A percentile compares a stretch with the other conserved stretches of the same genome.
These are phyloP conservation scores for Alnus rubra DNA, from an alignment of 306 rosid genomes.

Conservation along the genomic window DNA sequence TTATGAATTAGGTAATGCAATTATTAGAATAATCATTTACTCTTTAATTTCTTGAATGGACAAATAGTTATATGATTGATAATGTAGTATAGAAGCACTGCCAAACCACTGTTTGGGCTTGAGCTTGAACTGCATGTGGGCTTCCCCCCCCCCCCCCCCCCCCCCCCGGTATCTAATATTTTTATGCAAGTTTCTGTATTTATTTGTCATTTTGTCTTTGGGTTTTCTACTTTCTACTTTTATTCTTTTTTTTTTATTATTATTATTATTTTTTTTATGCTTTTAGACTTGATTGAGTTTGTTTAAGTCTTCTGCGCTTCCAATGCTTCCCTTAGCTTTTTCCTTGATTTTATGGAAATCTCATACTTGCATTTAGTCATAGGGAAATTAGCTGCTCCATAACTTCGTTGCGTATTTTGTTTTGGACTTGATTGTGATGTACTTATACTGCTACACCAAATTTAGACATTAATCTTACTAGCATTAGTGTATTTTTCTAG, in stretches of 20 bases:
- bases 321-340: background rate
- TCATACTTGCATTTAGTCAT: background rate
- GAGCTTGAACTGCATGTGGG: background rate
- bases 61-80: background rate
- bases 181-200: background rate
- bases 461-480: slow-evolving; percentile 2
- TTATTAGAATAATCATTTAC: background rate
- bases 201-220: background rate
- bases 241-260: background rate
- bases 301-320: background rate
- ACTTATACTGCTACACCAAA: background rate
- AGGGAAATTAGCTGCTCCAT: background rate
- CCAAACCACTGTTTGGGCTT: background rate
- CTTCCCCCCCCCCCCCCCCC: background rate
- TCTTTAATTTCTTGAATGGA: slow-evolving; percentile 4
- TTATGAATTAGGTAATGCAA: slow-evolving; percentile 6
- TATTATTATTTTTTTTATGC: background rate
- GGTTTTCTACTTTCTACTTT: background rate
- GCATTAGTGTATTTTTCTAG: slow-evolving; percentile 41
- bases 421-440: background rate
- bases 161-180: background rate
- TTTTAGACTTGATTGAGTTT: background rate
- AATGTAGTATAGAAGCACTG: background rate
- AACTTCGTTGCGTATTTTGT: background rate
- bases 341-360: background rate